Conservation (phyloP, 345 rosid genomes). For the Bruguiera parviflora region DNA sequence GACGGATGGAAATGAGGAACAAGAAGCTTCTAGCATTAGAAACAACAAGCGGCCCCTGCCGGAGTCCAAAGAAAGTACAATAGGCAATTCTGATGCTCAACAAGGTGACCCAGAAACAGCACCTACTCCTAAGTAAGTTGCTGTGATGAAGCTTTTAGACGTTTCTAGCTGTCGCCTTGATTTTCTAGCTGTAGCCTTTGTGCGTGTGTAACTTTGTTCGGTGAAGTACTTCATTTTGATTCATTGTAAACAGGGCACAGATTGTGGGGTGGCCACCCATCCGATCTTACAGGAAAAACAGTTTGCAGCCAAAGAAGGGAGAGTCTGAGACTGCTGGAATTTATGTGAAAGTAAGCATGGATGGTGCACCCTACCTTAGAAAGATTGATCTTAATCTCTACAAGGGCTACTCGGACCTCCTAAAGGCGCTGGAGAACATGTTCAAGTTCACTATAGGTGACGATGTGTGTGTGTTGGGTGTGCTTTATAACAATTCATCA, state of each 20-base stretch:
- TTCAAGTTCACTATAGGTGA: conserved; percentile 17
- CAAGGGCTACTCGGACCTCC: conserved; percentile 15
- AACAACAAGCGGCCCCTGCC: conserved; percentile 53
- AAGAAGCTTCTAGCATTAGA: conserved; percentile 36
- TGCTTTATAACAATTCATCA: background rate
- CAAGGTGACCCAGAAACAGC: conserved; percentile 30
- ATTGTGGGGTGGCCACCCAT: conserved; percentile 84
- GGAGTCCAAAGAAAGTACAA: conserved; percentile 18
- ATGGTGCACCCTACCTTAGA: conserved; percentile 27
- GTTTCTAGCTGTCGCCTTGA: too few relatives aligned
- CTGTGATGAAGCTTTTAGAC: background rate
- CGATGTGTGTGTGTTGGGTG: background rate
- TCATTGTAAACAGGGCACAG: conserved; percentile 41
- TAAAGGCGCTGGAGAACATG: conserved; percentile 19
- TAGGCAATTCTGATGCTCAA: conserved; percentile 21
- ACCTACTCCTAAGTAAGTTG: conserved; percentile 64
- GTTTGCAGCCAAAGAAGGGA: conserved; percentile 29
- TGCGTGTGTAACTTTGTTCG: background rate
- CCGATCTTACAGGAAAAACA: conserved; percentile 59
- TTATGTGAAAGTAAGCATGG: conserved; percentile 41
- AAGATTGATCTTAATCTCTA: conserved; percentile 22
- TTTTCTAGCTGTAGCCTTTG: background rate
- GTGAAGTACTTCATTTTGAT: background rate
- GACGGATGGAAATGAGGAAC: conserved; percentile 37
- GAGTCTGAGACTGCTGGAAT: conserved; percentile 8